Percentiles rank a stretch among this genome's conserved stretches.
These are phyloP conservation scores for Suhomyces bribrorum DNA, from an alignment of 1,139 yeast genomes.

Conservation along the genomic window DNA sequence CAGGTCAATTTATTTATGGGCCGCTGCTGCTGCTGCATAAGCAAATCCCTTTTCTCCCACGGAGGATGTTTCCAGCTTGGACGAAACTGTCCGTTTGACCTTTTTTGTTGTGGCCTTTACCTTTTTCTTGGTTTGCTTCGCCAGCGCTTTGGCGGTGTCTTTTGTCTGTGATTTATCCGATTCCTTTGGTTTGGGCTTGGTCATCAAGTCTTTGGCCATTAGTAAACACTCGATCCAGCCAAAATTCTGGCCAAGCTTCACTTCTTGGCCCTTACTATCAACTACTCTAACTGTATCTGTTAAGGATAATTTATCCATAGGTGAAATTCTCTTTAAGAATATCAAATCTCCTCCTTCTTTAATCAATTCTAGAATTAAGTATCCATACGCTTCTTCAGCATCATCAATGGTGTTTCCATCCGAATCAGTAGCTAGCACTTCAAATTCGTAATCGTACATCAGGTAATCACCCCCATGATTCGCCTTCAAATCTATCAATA, in stretches of 20 bases:
- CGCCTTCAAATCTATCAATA: slow-evolving; percentile 47
- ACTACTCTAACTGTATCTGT: slow-evolving; percentile 40
- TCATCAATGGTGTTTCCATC: slow-evolving; percentile 26
- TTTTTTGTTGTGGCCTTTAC: slow-evolving; percentile 7
- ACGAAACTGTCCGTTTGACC: slow-evolving; percentile 7
- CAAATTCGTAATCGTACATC: slow-evolving; percentile 78
- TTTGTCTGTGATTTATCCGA: no score
- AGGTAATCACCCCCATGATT: slow-evolving; percentile 64
- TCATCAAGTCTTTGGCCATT: slow-evolving; percentile 45
- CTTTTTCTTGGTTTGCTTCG: slow-evolving; percentile 8
- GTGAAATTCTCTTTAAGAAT: slow-evolving; percentile 49
- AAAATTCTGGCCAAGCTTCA: slow-evolving; percentile 38
- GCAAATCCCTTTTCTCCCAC: slow-evolving; percentile 29
- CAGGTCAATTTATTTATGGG: slow-evolving; percentile 18
- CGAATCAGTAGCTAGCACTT: slow-evolving; percentile 41
- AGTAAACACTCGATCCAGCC: slow-evolving; percentile 53
- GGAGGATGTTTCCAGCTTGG: slow-evolving; percentile 14
- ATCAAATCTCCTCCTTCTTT: slow-evolving; percentile 59
- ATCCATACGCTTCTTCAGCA: slow-evolving; percentile 50
- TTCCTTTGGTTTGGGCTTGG: slow-evolving; percentile 18
- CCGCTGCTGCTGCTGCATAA: slow-evolving; percentile 53
- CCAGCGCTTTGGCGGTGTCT: slow-evolving; percentile 10
- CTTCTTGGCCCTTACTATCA: slow-evolving; percentile 33
- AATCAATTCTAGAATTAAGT: slow-evolving; percentile 62
- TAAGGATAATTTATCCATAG: slow-evolving; percentile 24